These are phyloP conservation scores for Endocalyx cinctus DNA, from an alignment of 2,329 filamentous ascomycete species.

Conservation along the genomic window DNA sequence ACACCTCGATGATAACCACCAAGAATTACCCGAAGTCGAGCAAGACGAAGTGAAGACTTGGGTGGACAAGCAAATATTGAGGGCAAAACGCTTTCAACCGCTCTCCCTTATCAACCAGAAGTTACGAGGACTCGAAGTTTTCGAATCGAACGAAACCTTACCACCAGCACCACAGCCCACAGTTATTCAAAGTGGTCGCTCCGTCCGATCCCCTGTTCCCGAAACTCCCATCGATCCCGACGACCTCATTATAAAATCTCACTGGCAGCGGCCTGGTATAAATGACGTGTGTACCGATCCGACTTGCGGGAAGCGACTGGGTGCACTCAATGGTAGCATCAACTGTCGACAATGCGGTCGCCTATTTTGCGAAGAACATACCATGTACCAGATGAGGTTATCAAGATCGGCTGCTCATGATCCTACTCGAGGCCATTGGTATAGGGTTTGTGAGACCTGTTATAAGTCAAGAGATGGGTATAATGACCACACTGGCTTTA, in stretches of 20 bases:
- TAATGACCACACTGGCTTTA: constrained; percentile 75
- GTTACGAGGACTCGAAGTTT: constrained; percentile 84
- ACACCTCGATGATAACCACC: constrained; percentile 80
- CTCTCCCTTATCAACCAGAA: constrained; percentile 91
- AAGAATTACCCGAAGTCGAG: constrained; percentile 80
- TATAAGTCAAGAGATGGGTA: constrained; percentile 96
- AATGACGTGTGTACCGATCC: constrained; percentile 85
- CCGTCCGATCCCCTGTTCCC: constrained; percentile 27
- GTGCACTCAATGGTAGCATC: constrained; percentile 74
- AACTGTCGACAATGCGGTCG: constrained; percentile 93
- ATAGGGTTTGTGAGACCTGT: constrained; percentile 95
- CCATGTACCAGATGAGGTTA: constrained; percentile 99
- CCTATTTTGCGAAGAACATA: constrained; percentile 94
- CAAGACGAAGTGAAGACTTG: constrained; percentile 95
- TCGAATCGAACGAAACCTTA: constrained; percentile 79
- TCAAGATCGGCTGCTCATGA: constrained; percentile 86
- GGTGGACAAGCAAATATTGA: constrained; percentile 92
- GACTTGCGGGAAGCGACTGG: constrained; percentile 74
- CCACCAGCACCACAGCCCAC: constrained; percentile 32
- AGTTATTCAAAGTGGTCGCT: too few species aligned
- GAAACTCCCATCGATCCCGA: constrained; percentile 67
- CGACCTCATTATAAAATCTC: constrained; percentile 77
- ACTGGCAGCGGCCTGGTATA: constrained; percentile 78
- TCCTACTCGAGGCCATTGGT: constrained; percentile 86
- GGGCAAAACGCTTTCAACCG: constrained; percentile 89